These are phyloP conservation scores for Ceratocystiopsis minuta DNA, from an alignment of 2,329 filamentous ascomycete genomes.

Conservation along the genomic window DNA sequence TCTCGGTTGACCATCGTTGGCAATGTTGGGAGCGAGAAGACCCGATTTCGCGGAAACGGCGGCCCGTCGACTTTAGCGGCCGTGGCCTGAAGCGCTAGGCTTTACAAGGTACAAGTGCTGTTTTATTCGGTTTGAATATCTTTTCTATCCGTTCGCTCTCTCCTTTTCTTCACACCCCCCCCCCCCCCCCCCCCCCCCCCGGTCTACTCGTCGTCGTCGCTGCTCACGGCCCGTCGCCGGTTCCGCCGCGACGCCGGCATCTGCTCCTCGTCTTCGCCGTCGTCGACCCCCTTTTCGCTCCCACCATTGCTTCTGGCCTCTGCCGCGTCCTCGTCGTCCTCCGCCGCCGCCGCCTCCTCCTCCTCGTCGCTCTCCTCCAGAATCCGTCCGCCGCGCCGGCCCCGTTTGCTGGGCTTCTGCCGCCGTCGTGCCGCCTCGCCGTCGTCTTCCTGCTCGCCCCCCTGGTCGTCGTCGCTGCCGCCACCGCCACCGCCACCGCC, in stretches of 20 bases:
- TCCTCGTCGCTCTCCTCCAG: slow-evolving; percentile 16
- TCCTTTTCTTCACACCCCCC: too few species aligned
- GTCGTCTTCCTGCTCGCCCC: neutral
- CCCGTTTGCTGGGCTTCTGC: slow-evolving; percentile 7
- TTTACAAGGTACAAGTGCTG: too few species aligned
- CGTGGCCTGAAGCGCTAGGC: too few species aligned
- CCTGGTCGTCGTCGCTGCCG: neutral
- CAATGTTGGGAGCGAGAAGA: too few species aligned
- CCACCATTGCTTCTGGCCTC: neutral
- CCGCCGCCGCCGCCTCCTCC: slow-evolving; percentile 6
- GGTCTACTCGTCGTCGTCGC: slow-evolving; percentile 5
- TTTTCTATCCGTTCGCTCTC: too few species aligned
- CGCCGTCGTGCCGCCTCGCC: slow-evolving; percentile 4
- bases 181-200: too few species aligned
- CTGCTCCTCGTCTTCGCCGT: slow-evolving; percentile 2
- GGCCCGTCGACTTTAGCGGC: too few species aligned
- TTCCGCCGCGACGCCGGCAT: slow-evolving; percentile 1
- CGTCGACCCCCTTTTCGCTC: neutral
- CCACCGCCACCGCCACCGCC: slow-evolving; percentile 10
- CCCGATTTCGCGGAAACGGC: too few species aligned
- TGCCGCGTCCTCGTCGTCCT: neutral
- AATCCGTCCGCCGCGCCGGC: slow-evolving; percentile 8
- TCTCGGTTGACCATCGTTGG: too few species aligned
- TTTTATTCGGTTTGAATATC: too few species aligned
- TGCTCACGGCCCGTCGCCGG: slow-evolving; percentile 4